Percentiles rank a stretch among this genome's conserved stretches.
Conservation (phyloP, 495 filamentous ascomycete genomes). For the Terfezia claveryi region DNA sequence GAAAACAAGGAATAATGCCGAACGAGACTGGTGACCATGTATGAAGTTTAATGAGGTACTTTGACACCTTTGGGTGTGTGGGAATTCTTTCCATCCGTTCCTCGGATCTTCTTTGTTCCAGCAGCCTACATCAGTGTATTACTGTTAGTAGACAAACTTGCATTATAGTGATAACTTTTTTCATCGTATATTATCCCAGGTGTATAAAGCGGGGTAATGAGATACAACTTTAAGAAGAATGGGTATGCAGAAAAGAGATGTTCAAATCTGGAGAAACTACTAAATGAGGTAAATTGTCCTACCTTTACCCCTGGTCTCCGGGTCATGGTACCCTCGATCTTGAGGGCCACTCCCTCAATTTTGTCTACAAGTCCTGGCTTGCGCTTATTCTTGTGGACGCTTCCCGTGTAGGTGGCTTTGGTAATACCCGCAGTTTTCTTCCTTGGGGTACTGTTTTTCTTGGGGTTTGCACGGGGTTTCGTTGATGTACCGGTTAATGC, state of each 20-base stretch:
- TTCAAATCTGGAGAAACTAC: too few species aligned
- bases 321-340: conserved; percentile 18
- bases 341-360: conserved; percentile 19
- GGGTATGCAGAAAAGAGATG: too few species aligned
- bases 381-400: conserved; percentile 12
- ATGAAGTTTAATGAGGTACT: too few species aligned
- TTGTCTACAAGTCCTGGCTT: conserved; percentile 20
- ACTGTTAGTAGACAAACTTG: too few species aligned
- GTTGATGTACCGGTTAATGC: neutral
- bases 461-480: neutral
- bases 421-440: neutral
- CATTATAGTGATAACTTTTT: too few species aligned
- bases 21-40: too few species aligned
- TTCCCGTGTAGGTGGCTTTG: neutral
- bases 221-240: too few species aligned
- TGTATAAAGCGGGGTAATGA: too few species aligned
- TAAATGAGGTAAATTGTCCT: neutral
- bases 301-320: conserved; percentile 17
- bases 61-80: neutral
- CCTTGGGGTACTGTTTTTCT: neutral
- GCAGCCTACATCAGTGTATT: conserved; percentile 11
- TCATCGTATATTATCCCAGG: too few species aligned
- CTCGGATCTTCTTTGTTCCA: conserved; percentile 20
- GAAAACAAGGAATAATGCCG: too few species aligned
- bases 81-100: conserved; percentile 20